Percentiles rank a stretch among this genome's conserved stretches.
Evolutionary conservation across 441 rosid species (phyloP).

Genomic region (Erysimum pusillum): DNA sequence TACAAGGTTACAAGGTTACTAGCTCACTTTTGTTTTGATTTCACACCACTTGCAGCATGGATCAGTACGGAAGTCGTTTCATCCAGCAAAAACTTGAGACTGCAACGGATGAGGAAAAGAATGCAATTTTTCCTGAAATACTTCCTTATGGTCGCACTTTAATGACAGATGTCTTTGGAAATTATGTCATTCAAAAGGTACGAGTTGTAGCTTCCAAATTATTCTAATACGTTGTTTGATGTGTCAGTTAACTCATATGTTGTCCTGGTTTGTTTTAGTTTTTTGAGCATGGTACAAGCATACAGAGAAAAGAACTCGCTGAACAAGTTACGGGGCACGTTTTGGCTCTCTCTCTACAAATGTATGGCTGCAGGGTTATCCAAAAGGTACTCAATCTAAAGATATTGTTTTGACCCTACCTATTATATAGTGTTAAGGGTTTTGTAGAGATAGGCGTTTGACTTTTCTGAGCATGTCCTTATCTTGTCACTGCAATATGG

Average conservation of each 20-base stretch:
- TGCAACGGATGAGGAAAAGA: constrained; percentile 77
- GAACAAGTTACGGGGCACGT: constrained; percentile 84
- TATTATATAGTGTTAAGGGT: neutral
- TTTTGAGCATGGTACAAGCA: constrained; percentile 86
- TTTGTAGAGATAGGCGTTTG: constrained; percentile 7
- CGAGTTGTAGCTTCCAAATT: constrained; percentile 32
- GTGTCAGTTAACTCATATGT: constrained; percentile 30
- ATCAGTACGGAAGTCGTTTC: constrained; percentile 95
- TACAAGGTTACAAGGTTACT: constrained; percentile 28
- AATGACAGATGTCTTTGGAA: constrained; percentile 99
- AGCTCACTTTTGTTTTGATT: constrained; percentile 27
- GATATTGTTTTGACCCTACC: neutral
- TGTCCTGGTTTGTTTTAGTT: constrained; percentile 63
- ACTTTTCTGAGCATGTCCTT: constrained; percentile 13
- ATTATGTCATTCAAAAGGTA: constrained; percentile 96
- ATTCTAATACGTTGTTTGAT: constrained; percentile 13
- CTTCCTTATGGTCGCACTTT: constrained; percentile 76
- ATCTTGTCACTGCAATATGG: constrained; percentile 30
- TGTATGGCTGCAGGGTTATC: constrained; percentile 99
- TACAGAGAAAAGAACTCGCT: constrained; percentile 83
- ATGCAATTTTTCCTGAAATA: constrained; percentile 82
- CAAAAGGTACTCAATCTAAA: constrained; percentile 71
- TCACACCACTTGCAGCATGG: constrained; percentile 66
- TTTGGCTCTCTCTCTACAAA: constrained; percentile 88
- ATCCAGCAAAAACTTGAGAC: constrained; percentile 94